Percentiles rank a stretch among this genome's conserved stretches.
Conservation (phyloP, 352 stramenopile species). For the Saprolegnia parasitica region DNA sequence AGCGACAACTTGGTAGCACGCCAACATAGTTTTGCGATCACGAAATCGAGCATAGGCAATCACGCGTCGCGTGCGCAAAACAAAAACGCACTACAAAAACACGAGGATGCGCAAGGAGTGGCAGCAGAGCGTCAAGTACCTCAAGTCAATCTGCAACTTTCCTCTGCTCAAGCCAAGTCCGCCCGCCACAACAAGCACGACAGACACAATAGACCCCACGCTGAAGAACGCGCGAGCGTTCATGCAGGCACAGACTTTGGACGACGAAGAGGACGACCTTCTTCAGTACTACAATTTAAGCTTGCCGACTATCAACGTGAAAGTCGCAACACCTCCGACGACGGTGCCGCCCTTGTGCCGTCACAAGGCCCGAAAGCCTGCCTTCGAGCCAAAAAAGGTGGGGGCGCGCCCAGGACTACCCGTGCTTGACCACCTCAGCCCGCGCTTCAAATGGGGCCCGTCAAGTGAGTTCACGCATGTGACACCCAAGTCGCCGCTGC, state of each 20-base stretch:
- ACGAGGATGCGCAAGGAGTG: slow-evolving; percentile 53
- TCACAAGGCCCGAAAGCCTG: background rate
- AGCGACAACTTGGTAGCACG: slow-evolving; percentile 38
- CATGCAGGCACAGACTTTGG: background rate
- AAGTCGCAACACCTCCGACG: background rate
- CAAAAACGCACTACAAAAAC: slow-evolving; percentile 53
- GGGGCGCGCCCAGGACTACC: slow-evolving; percentile 11
- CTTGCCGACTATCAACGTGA: slow-evolving; percentile 9
- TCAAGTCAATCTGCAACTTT: slow-evolving; percentile 68
- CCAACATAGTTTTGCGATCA: background rate
- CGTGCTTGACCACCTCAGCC: slow-evolving; percentile 12
- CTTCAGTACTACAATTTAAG: slow-evolving; percentile 27
- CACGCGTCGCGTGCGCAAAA: slow-evolving; percentile 39
- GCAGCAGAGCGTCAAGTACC: slow-evolving; percentile 64
- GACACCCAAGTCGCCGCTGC: background rate
- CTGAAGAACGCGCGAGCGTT: background rate
- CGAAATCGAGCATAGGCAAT: slow-evolving; percentile 50
- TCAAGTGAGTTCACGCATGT: background rate
- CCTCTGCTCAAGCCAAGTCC: slow-evolving; percentile 30
- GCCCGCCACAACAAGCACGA: too few relatives aligned
- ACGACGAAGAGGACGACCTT: slow-evolving; percentile 13
- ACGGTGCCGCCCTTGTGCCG: background rate
- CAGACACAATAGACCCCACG: background rate
- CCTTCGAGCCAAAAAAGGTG: slow-evolving; percentile 14
- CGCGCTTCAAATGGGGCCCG: slow-evolving; percentile 26